These are phyloP conservation scores for Candida suzukii DNA, from an alignment of 805 yeast genomes.

Conservation along the genomic window DNA sequence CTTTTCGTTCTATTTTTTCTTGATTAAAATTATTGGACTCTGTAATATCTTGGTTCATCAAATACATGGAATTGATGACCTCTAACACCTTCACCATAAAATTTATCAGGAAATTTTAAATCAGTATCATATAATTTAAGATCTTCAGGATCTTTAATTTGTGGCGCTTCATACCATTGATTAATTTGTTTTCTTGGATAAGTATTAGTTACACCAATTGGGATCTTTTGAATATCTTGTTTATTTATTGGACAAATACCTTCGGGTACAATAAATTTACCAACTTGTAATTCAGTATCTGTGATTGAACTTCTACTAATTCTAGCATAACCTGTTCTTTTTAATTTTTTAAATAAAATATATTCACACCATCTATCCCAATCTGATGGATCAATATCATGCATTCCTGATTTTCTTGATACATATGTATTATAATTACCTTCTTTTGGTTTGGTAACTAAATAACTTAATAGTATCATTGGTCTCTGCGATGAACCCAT, in stretches of 20 bases:
- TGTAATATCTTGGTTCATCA: slow-evolving; percentile 89
- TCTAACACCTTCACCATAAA: slow-evolving; percentile 86
- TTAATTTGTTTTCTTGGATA: neutral
- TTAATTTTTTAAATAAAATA: slow-evolving; percentile 78
- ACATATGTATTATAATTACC: slow-evolving; percentile 94
- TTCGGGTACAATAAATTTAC: slow-evolving; percentile 66
- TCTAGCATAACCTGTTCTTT: slow-evolving; percentile 89
- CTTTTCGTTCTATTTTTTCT: neutral
- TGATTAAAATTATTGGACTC: no score
- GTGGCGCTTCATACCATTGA: slow-evolving; percentile 12
- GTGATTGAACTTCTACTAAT: slow-evolving; percentile 90
- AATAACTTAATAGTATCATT: slow-evolving; percentile 77
- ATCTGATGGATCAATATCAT: slow-evolving; percentile 87
- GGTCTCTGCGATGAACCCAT: slow-evolving; percentile 85
- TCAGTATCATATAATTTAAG: slow-evolving; percentile 47
- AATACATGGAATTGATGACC: slow-evolving; percentile 94
- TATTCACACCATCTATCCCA: slow-evolving; percentile 99
- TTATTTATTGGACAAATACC: slow-evolving; percentile 12
- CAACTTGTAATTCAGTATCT: slow-evolving; percentile 94
- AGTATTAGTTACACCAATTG: neutral
- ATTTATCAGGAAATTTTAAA: slow-evolving; percentile 68
- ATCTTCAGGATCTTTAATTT: slow-evolving; percentile 32
- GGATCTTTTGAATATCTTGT: slow-evolving; percentile 16
- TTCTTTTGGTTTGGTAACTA: slow-evolving; percentile 79
- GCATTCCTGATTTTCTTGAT: slow-evolving; percentile 76